Conservation (phyloP, 495 filamentous ascomycete species). For the Aspergillus taichungensis region DNA sequence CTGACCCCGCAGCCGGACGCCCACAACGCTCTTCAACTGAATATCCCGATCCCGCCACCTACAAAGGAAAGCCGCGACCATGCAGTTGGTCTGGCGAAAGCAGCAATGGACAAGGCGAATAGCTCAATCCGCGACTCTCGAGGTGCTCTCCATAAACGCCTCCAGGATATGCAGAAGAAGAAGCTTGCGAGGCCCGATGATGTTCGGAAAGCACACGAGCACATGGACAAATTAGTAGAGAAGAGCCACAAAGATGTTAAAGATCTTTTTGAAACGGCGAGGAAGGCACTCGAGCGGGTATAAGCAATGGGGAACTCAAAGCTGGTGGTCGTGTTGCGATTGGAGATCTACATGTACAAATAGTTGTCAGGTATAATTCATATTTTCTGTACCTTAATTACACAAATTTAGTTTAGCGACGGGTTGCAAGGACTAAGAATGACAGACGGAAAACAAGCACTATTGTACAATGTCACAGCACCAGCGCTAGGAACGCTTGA, state of each 20-base stretch:
- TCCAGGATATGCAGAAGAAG: slow-evolving; percentile 49
- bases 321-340: too few relatives aligned
- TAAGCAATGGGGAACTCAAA: slow-evolving; percentile 5
- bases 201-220: slow-evolving; percentile 52
- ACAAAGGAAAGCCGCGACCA: slow-evolving; percentile 53
- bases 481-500: slow-evolving; percentile 20
- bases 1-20: slow-evolving; percentile 64
- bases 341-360: too few relatives aligned
- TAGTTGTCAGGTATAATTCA: too few relatives aligned
- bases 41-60: slow-evolving; percentile 59
- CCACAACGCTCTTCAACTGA: slow-evolving; percentile 60
- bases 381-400: too few relatives aligned
- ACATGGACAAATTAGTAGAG: slow-evolving; percentile 70
- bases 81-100: slow-evolving; percentile 45
- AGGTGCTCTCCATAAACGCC: slow-evolving; percentile 51
- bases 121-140: slow-evolving; percentile 46
- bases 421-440: slow-evolving; percentile 2
- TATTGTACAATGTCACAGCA: slow-evolving; percentile 21
- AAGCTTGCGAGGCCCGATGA: slow-evolving; percentile 57
- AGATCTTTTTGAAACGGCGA: slow-evolving; percentile 55
- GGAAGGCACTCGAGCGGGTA: slow-evolving; percentile 47
- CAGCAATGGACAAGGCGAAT: slow-evolving; percentile 52
- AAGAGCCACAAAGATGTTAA: slow-evolving; percentile 59
- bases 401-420: too few relatives aligned
- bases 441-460: not conserved